Evolutionary conservation across 768 basidiomycete species (phyloP).

Genomic region (Pisolithus marmoratus): DNA sequence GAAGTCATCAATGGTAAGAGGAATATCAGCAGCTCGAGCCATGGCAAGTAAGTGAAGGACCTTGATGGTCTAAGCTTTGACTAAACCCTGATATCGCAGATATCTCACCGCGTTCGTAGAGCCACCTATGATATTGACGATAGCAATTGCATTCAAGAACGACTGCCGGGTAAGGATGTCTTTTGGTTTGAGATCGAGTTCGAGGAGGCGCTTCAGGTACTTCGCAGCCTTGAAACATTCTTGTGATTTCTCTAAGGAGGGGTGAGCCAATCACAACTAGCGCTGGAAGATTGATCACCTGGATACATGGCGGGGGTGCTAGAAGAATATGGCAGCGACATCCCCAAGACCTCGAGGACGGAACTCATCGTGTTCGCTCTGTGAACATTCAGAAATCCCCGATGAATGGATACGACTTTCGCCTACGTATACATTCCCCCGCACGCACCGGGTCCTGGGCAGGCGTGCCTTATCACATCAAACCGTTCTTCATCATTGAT

Average conservation of each 20-base stretch:
- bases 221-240: slow-evolving; percentile 77
- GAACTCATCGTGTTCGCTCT: slow-evolving; percentile 89
- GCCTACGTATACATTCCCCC: slow-evolving; percentile 83
- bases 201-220: slow-evolving; percentile 70
- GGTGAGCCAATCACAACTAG: background rate
- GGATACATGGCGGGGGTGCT: slow-evolving; percentile 71
- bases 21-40: slow-evolving; percentile 71
- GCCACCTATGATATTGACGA: slow-evolving; percentile 77
- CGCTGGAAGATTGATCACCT: slow-evolving; percentile 32
- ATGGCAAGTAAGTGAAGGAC: slow-evolving; percentile 82
- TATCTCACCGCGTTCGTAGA: slow-evolving; percentile 76
- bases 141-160: slow-evolving; percentile 79
- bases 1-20: slow-evolving; percentile 82
- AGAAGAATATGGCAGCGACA: slow-evolving; percentile 77
- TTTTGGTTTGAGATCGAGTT: slow-evolving; percentile 76
- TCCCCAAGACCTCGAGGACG: slow-evolving; percentile 76
- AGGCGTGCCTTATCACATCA: slow-evolving; percentile 81
- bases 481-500: slow-evolving; percentile 77
- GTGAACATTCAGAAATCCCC: background rate
- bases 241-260: slow-evolving; percentile 61
- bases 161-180: slow-evolving; percentile 65
- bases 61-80: slow-evolving; percentile 28
- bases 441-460: slow-evolving; percentile 80
- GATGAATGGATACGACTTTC: background rate
- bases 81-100: background rate